Conservation (phyloP, 192 early-diverging fungal species). For the Entrophospora sp. region DNA sequence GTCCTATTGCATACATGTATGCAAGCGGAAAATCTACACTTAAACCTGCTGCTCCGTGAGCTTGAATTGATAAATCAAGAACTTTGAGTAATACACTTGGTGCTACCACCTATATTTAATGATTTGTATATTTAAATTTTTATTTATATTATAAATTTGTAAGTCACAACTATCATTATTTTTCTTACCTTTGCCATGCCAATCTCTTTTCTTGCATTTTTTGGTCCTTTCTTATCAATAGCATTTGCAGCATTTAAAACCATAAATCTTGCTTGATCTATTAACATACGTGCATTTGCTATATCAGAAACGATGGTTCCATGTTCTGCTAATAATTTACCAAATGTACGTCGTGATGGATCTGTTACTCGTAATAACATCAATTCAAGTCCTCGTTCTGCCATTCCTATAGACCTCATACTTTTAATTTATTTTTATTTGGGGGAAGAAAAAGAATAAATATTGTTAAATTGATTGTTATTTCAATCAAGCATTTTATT, state of each 20-base stretch:
- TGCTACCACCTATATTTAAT: slow-evolving; percentile 45
- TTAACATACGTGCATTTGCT: slow-evolving; percentile 78
- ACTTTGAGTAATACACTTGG: slow-evolving; percentile 69
- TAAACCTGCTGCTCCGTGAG: slow-evolving; percentile 87
- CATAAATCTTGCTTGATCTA: slow-evolving; percentile 85
- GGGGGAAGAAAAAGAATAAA: background rate
- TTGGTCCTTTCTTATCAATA: slow-evolving; percentile 84
- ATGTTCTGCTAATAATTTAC: slow-evolving; percentile 74
- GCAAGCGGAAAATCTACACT: slow-evolving; percentile 80
- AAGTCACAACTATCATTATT: background rate
- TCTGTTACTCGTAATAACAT: slow-evolving; percentile 77
- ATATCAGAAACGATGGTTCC: slow-evolving; percentile 76
- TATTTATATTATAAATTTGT: no score
- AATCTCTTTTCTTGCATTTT: slow-evolving; percentile 87
- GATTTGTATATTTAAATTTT: background rate
- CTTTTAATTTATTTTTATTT: slow-evolving; percentile 7
- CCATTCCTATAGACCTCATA: slow-evolving; percentile 91
- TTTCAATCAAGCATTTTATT: background rate
- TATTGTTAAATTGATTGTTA: background rate
- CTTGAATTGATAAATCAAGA: slow-evolving; percentile 90
- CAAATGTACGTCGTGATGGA: slow-evolving; percentile 76
- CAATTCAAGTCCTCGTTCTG: slow-evolving; percentile 82
- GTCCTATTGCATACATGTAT: slow-evolving; percentile 65
- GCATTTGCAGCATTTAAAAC: slow-evolving; percentile 87
- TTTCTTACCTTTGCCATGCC: slow-evolving; percentile 86